Evolutionary conservation across 1,139 yeast genomes (phyloP).

Genomic region (Candida freyschussii): DNA sequence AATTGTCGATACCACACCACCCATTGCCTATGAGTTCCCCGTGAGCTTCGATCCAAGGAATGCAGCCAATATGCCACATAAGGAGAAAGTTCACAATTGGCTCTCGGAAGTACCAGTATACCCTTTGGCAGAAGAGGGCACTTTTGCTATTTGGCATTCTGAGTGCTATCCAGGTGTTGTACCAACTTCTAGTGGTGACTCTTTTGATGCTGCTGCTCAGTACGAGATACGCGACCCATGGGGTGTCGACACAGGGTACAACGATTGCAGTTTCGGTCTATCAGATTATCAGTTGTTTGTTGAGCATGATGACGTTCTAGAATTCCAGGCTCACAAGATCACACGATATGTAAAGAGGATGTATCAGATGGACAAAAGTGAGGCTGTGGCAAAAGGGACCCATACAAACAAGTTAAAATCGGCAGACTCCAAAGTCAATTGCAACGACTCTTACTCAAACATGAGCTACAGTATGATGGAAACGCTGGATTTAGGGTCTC

Average conservation of each 20-base stretch:
- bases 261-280: constrained; percentile 13
- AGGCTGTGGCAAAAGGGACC: constrained; percentile 17
- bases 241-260: constrained; percentile 1
- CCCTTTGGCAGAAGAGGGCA: constrained; percentile 14
- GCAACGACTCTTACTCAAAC: no score
- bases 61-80: constrained; percentile 53
- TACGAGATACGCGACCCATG: constrained; percentile 3
- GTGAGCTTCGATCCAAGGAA: constrained; percentile 50
- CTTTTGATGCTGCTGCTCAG: constrained; percentile 11
- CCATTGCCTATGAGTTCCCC: constrained; percentile 29
- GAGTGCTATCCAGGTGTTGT: constrained; percentile 46
- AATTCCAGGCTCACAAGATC: constrained; percentile 47
- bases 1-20: no score
- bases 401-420: no score
- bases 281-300: constrained; percentile 16
- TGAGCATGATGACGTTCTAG: constrained; percentile 38
- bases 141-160: constrained; percentile 25
- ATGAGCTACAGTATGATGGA: no score
- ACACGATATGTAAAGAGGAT: constrained; percentile 40
- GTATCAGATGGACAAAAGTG: constrained; percentile 38
- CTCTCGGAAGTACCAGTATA: constrained; percentile 48
- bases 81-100: constrained; percentile 63
- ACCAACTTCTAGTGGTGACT: constrained; percentile 28
- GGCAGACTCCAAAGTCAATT: no score
- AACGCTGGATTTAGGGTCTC: no score